phyloP scores from a whole-genome alignment of 305 asterid genomes.

The Solanum hybrid region DNA sequence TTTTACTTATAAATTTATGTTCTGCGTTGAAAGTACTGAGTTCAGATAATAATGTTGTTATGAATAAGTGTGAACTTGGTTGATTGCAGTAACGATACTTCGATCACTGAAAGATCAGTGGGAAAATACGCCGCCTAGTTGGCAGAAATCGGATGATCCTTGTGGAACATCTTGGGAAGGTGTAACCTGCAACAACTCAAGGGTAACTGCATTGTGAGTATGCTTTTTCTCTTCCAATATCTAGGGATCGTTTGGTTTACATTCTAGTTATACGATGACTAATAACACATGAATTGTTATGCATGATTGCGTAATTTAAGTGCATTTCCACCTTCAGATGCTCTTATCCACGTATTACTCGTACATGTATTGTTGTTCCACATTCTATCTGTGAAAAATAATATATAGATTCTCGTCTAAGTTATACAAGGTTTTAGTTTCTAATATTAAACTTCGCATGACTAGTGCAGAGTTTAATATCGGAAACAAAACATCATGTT shows the following conservation, averaged over 20 bases:
- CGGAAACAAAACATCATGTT: not conserved
- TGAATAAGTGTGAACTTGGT: not conserved
- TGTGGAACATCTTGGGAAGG: constrained; percentile 79
- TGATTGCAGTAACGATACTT: constrained; percentile 65
- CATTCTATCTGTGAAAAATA: not conserved
- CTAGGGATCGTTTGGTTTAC: not conserved
- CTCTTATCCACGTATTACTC: not conserved
- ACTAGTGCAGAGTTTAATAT: not conserved
- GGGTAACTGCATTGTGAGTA: constrained; percentile 66
- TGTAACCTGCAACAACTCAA: constrained; percentile 61
- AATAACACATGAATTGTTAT: not conserved
- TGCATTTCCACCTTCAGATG: not conserved
- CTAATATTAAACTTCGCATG: not conserved
- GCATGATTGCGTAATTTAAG: not conserved
- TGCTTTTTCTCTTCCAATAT: not conserved
- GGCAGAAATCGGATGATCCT: constrained; percentile 78
- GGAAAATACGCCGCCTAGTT: constrained; percentile 71
- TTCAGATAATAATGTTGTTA: not conserved
- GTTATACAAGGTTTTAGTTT: not conserved
- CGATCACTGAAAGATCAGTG: constrained; percentile 73
- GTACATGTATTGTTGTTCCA: not conserved
- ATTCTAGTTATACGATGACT: not conserved
- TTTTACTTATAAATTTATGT: not conserved
- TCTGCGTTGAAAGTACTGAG: not conserved
- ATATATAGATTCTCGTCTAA: not conserved